Evolutionary conservation across 768 basidiomycete genomes (phyloP), one percentile per base, ranked within the genome.

Genomic region (Royoungia palumana): DNA sequence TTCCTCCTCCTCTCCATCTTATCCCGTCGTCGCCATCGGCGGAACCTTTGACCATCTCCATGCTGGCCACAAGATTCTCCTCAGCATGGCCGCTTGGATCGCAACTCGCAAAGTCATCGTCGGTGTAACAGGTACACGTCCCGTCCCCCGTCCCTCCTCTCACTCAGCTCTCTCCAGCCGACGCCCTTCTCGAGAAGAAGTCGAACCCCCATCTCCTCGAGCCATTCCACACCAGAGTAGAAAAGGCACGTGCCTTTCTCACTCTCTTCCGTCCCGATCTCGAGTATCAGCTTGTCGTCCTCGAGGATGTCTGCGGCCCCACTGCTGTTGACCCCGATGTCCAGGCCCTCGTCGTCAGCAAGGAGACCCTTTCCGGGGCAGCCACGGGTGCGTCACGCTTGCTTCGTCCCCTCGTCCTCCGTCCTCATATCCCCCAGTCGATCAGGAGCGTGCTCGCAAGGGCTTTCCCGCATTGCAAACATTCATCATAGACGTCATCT

Each of bases 31-130:
- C n/a, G 87, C 83, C 0, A 75, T 97, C 8, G 95, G 96, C 6
- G 96, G 96, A 0, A 98, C 96, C 0, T 98, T 98, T 68, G 96
- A 99, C 69, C 96, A 98, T 66, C 80, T 99, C 14, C 96, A 99
- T 63, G 82, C 93, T 4, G 96, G 95, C 0, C 96, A 99, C 72
- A 96, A 96, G 70, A 94, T 99, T 51, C 80, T 99, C 24, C 79
- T 99, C 11, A 89, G 91, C 61, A 92, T 96, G 83, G 87, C 82
- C 12, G 83, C 89, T 1, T 93, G 87, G 78, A 83, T 98, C 47
- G 76, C 94, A 0, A 64, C 70, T 37, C 66, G 76, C 53, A 94
- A 93, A 66, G 70, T 98, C 60, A 90, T 98, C 52, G 83, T 97
- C 55, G 96, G 96, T 5, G 73, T 98, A 34, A 89, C 91, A 45